Evolutionary conservation across 129 eudicot species (phyloP).

Genomic region (Deinandra increscens): DNA sequence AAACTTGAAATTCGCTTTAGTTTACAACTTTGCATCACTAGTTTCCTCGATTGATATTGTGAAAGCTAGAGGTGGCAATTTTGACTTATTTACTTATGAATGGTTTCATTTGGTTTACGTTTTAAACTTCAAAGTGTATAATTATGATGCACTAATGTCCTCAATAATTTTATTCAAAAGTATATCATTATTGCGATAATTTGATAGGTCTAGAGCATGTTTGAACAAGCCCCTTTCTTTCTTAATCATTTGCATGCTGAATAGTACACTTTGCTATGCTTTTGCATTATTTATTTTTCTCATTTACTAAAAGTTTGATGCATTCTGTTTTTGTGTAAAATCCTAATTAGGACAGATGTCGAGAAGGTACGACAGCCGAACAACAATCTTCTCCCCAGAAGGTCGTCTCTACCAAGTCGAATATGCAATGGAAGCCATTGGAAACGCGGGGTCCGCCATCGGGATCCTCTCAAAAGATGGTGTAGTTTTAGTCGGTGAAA

Average conservation of each 20-base stretch:
- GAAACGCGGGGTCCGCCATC: slow-evolving; percentile 89
- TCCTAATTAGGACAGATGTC: slow-evolving; percentile 52
- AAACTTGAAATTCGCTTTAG: too few relatives aligned
- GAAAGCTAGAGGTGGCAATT: neutral
- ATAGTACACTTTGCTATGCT: neutral
- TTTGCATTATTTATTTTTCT: slow-evolving; percentile 4
- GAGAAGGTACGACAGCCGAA: slow-evolving; percentile 82
- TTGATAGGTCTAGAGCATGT: neutral
- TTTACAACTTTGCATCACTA: neutral
- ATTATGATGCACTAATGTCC: neutral
- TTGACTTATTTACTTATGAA: neutral
- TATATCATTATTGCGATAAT: neutral
- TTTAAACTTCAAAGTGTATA: neutral
- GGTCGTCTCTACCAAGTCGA: slow-evolving; percentile 97
- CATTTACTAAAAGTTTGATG: neutral
- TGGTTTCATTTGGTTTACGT: neutral
- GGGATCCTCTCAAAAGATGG: slow-evolving; percentile 80
- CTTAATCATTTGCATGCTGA: neutral
- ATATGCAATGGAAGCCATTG: slow-evolving; percentile 94
- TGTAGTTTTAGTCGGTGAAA: slow-evolving; percentile 74
- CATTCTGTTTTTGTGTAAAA: slow-evolving; percentile 14
- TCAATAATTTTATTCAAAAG: too few relatives aligned
- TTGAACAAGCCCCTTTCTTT: neutral
- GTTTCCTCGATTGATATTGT: neutral
- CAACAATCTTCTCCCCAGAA: slow-evolving; percentile 92